These are phyloP conservation scores for Xenosphaeropsis pyriputrescens DNA, from an alignment of 2,329 filamentous ascomycete species.

Conservation along the genomic window DNA sequence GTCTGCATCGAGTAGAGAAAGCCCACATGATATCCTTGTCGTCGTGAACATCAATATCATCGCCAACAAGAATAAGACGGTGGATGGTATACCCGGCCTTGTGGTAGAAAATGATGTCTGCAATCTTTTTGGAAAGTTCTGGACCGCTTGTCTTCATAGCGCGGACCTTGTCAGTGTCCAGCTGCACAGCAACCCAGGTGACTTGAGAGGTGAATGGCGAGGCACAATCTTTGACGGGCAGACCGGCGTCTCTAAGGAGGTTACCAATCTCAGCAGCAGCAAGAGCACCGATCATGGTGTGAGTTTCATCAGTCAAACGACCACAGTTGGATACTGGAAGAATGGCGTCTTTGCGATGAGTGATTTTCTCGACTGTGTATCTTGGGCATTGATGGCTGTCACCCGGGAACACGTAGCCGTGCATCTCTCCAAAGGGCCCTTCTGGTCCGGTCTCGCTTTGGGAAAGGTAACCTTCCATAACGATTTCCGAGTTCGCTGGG, in stretches of 20 bases:
- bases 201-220: constrained; percentile 29
- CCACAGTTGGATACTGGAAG: constrained; percentile 28
- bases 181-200: constrained; percentile 34
- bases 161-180: constrained; percentile 40
- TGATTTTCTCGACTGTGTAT: constrained; percentile 30
- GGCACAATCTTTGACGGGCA: constrained; percentile 29
- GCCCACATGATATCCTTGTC: constrained; percentile 32
- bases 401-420: constrained; percentile 27
- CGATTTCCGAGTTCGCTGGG: constrained; percentile 33
- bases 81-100: constrained; percentile 28
- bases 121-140: constrained; percentile 24
- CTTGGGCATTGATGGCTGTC: constrained; percentile 22
- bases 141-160: constrained; percentile 32
- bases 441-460: constrained; percentile 25
- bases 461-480: constrained; percentile 32
- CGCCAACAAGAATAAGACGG: constrained; percentile 28
- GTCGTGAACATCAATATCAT: constrained; percentile 32
- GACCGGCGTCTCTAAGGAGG: constrained; percentile 18
- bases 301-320: constrained; percentile 27
- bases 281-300: constrained; percentile 25
- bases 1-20: constrained; percentile 30
- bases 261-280: constrained; percentile 26
- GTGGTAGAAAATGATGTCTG: constrained; percentile 25
- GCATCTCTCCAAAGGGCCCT: constrained; percentile 34
- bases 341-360: constrained; percentile 30